Base-by-base conservation (phyloP, 805 yeast species). In the Lipomyces mesembrius region DNA sequence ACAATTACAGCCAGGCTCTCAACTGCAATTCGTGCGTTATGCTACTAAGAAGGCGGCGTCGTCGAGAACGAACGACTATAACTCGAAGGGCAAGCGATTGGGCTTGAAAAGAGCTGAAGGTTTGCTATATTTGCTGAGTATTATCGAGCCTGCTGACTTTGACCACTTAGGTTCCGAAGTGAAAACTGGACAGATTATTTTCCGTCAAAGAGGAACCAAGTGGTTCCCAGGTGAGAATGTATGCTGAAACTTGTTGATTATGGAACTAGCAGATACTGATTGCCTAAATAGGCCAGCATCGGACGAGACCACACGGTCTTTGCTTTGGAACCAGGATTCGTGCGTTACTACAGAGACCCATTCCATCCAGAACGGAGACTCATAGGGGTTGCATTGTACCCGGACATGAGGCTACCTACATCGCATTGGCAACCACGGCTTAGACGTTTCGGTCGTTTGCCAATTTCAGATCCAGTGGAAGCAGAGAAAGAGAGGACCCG, bases 31-130 rank as follows among this genome's bases (percentile, higher is more conserved):
- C 25, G 85, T 92, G 14, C 92, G 99, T 84, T 87, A 87, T 25
- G 97, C 99, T 34, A 92, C 97, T 17, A 95, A 95, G 79, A 89
- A 88, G 77, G 97, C 95, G 7, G 92, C 96, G 25, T 97, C 98
- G 73, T 92, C 98, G n/a, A 90, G 87, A 79, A 90, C 97, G 20
- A 90, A 90, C 72, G 93, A 90, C 87, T 89, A 89, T 77, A 97
- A 93, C 78, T 93, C 99, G 17, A 92, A 92, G 2, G 99, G 99
- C 82, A 87, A 96, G 78, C 83, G 98, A 76, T 81, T 95, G 61
- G 99, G 99, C 32, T 90, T 96, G 46, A 95, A 95, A 80, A 90
- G 84, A 60, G 85, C 89, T 69, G 97, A 94, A 75, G 92, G 95
- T 53, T 83, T 85, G 75, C 80, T 58, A 14, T 14, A 39, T 37